A percentile compares a stretch with the other conserved stretches of the same genome.
Conservation (phyloP, 2,329 filamentous ascomycete genomes). For the Rhexocercosporidium sp. region DNA sequence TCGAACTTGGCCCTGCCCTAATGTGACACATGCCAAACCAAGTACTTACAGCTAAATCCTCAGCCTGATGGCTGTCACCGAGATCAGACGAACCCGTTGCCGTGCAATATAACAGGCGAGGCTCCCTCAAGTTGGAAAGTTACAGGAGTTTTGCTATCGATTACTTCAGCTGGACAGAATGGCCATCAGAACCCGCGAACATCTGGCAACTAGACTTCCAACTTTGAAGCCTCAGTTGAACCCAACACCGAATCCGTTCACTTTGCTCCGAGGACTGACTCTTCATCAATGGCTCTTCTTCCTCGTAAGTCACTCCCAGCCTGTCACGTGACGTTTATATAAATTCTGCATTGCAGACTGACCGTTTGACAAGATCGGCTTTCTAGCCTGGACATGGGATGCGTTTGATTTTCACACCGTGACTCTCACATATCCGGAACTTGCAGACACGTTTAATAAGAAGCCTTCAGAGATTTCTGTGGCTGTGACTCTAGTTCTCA, state of each 20-base stretch:
- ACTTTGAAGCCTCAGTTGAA: constrained; percentile 63
- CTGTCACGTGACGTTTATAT: too few species aligned
- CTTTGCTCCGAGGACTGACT: constrained; percentile 67
- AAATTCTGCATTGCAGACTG: background rate
- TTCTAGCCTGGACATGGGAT: constrained; percentile 79
- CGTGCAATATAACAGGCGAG: background rate
- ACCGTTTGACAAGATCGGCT: constrained; percentile 51
- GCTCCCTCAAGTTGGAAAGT: background rate
- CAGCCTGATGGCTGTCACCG: background rate
- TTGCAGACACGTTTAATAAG: constrained; percentile 61
- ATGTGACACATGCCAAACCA: background rate
- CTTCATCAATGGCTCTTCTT: constrained; percentile 77
- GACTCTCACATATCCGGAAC: constrained; percentile 76
- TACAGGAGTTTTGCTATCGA: background rate
- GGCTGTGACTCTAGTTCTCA: constrained; percentile 71
- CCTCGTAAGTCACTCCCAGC: constrained; percentile 50
- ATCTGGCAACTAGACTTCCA: constrained; percentile 58
- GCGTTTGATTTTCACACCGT: constrained; percentile 85
- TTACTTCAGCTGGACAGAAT: background rate
- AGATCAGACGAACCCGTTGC: background rate
- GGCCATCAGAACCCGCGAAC: constrained; percentile 16
- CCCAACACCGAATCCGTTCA: constrained; percentile 72
- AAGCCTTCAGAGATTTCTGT: constrained; percentile 65
- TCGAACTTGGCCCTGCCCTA: background rate
- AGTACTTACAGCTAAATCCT: background rate